Percentiles rank a stretch among this genome's conserved stretches.
These are phyloP conservation scores for Schizosaccharomyces lindneri DNA, from an alignment of 805 yeast species.

Conservation along the genomic window DNA sequence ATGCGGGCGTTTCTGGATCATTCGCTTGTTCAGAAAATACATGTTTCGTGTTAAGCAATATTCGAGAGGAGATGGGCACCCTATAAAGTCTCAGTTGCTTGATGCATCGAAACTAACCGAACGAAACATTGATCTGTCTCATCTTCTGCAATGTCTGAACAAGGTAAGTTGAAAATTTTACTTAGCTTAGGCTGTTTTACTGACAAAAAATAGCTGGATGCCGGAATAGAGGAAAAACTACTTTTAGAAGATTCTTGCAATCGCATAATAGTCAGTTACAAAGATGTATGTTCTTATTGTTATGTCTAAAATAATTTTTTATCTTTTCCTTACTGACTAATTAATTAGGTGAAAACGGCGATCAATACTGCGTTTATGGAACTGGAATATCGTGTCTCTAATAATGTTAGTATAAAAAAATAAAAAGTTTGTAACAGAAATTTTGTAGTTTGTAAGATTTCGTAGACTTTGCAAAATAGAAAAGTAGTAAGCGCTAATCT, in stretches of 20 bases:
- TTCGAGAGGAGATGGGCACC: constrained; percentile 17
- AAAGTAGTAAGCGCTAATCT: no score
- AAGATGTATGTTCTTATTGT: not conserved
- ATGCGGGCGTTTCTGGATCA: constrained; percentile 48
- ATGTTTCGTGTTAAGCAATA: constrained; percentile 64
- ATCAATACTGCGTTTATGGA: not conserved
- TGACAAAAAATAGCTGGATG: constrained; percentile 7
- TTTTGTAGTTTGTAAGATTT: no score
- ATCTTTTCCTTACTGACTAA: not conserved
- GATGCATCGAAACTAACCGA: not conserved
- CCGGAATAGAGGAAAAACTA: not conserved
- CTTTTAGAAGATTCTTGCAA: not conserved
- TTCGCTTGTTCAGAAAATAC: constrained; percentile 47
- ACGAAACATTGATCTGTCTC: constrained; percentile 39
- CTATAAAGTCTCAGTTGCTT: not conserved
- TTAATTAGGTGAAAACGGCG: not conserved
- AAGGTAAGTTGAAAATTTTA: constrained; percentile 16
- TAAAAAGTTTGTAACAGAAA: not conserved
- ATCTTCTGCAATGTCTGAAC: constrained; percentile 55
- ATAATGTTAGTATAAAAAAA: not conserved
- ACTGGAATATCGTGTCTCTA: not conserved
- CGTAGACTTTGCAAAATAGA: no score
- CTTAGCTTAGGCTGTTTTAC: not conserved
- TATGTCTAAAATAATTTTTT: not conserved
- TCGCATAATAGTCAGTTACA: not conserved